Evolutionary conservation across 1,284 basidiomycete genomes (phyloP), one percentile per base, ranked within the genome.

Genomic region (Pterulicium gracile): DNA sequence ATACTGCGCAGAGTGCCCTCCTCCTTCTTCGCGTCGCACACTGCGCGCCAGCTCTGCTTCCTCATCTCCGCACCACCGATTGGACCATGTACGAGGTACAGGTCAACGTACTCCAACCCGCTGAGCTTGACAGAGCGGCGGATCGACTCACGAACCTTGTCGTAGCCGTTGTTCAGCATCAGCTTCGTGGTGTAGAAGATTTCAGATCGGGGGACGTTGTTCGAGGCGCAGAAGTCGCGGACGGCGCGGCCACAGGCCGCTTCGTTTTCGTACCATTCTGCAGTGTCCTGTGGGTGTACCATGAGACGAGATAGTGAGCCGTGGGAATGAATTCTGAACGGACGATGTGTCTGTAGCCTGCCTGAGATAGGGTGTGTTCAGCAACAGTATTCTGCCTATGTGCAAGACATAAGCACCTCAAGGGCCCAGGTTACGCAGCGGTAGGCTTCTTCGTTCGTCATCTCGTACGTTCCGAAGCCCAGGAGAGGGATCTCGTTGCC

Each of bases 121-220:
- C 74, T 76, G 42, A 63, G 63, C 19, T 72, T 62, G 14, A 85
- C 60, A 1, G 79, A 82, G 40, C 62, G 66, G 49, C 72, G 55
- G 47, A 85, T 76, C 45, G 77, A 69, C 20, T 62, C 58, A 49
- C 67, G 67, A 10, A 73, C 69, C 17, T 62, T 58, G 14, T 68
- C 64, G 60, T 79, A 78, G 7, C 70, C 70, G 27, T 65, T 59
- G 57, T 86, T 85, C 40, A 63, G 55, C 62, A 73, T 79, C 46
- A 86, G 68, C 60, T 88, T 85, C 23, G 80, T 81, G 21, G 78
- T 82, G 60, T 76, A 79, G 65, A 78, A 85, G 51, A 88, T 69
- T 17, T 73, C 71, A 4, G 66, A 63, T 24, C 81, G 76, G 39
- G 72, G 69, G 7, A 70, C 66, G 42, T 61, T 58, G 14, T 68